Evolutionary conservation across 495 filamentous ascomycete species (phyloP).

Genomic region (Chlorociboria aeruginascens): DNA sequence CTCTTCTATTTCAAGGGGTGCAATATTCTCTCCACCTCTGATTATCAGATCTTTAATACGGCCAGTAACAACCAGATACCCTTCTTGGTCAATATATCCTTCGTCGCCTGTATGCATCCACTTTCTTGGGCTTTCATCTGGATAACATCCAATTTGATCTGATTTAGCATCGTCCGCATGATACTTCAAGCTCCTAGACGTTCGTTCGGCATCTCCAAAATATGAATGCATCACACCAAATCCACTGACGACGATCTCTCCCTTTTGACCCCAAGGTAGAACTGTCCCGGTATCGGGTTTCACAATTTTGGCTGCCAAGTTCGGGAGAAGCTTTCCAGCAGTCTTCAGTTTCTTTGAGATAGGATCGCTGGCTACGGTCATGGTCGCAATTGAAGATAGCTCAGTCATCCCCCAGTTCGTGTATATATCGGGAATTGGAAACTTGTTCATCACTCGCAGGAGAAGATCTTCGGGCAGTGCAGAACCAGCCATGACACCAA

Average conservation of each 20-base stretch:
- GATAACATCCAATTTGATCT: background rate
- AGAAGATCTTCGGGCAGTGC: conserved; percentile 13
- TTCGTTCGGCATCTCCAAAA: conserved; percentile 61
- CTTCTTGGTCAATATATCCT: conserved; percentile 49
- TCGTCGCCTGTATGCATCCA: conserved; percentile 65
- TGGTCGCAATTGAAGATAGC: conserved; percentile 59
- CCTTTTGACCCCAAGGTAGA: conserved; percentile 44
- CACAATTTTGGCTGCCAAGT: conserved; percentile 56
- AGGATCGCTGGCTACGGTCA: conserved; percentile 52
- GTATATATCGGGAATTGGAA: background rate
- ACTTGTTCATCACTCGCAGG: conserved; percentile 9
- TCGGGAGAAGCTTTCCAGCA: conserved; percentile 55
- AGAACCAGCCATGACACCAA: conserved; percentile 56
- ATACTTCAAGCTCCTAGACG: conserved; percentile 42
- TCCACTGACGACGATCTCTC: conserved; percentile 57
- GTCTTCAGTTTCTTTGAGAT: conserved; percentile 47
- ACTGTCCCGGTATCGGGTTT: conserved; percentile 39
- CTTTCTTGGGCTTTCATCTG: conserved; percentile 43
- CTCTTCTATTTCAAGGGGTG: conserved; percentile 62
- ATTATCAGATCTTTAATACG: conserved; percentile 45
- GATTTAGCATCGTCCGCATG: no score
- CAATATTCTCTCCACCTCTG: conserved; percentile 47
- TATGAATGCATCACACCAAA: conserved; percentile 59
- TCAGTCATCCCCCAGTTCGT: conserved; percentile 39
- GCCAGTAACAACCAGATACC: conserved; percentile 53